phyloP scores from a whole-genome alignment of 164 flowering plant species.

The Protea cynaroides region DNA sequence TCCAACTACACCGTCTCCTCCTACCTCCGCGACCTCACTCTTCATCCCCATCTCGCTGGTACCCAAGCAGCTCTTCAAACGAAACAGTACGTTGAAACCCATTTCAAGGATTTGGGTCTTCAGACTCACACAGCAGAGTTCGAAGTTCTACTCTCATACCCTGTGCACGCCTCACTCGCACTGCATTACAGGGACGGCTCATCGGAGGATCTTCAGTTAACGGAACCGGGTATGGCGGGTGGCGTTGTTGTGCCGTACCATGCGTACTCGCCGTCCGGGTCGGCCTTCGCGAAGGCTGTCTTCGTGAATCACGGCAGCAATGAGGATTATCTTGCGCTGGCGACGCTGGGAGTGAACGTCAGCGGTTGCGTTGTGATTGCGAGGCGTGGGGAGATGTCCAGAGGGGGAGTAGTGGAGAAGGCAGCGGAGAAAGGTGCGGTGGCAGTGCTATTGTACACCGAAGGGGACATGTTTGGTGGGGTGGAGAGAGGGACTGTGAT shows the following conservation, averaged over 20 bases:
- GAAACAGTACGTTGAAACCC: slow-evolving; percentile 34
- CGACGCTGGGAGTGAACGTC: slow-evolving; percentile 48
- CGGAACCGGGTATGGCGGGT: slow-evolving; percentile 20
- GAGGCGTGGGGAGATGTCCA: slow-evolving; percentile 47
- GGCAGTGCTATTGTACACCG: slow-evolving; percentile 71
- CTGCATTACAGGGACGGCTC: slow-evolving; percentile 40
- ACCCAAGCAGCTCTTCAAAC: slow-evolving; percentile 38
- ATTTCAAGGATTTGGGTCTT: slow-evolving; percentile 38
- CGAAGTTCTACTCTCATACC: slow-evolving; percentile 65
- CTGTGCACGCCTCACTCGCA: slow-evolving; percentile 40
- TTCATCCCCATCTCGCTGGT: slow-evolving; percentile 82
- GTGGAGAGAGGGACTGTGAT: slow-evolving; percentile 84
- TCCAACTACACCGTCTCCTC: slow-evolving; percentile 57
- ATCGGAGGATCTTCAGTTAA: slow-evolving; percentile 16
- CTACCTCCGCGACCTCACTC: slow-evolving; percentile 72
- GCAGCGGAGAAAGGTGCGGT: slow-evolving; percentile 55
- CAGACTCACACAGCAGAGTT: slow-evolving; percentile 36
- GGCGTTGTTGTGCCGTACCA: slow-evolving; percentile 64
- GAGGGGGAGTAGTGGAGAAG: slow-evolving; percentile 51
- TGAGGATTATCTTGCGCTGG: slow-evolving; percentile 58
- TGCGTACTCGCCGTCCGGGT: slow-evolving; percentile 86
- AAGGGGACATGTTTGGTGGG: slow-evolving; percentile 27
- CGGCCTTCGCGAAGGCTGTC: slow-evolving; percentile 41
- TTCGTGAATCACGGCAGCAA: slow-evolving; percentile 66
- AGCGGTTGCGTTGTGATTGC: slow-evolving; percentile 60